These are phyloP conservation scores for Rhodotorula taiwanensis DNA, from an alignment of 768 basidiomycete species.

Conservation along the genomic window DNA sequence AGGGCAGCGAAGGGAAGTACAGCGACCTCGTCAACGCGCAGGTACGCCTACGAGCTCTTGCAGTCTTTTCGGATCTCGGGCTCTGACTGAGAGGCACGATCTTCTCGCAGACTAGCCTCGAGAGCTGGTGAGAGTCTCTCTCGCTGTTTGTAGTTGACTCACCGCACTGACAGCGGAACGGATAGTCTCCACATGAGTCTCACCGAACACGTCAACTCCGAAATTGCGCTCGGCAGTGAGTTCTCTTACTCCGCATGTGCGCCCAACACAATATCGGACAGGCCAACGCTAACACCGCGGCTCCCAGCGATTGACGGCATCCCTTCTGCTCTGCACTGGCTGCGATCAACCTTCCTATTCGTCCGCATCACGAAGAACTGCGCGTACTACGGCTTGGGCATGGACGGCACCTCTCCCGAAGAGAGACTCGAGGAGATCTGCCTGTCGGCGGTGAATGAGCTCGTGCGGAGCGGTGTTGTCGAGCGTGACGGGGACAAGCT, in stretches of 20 bases:
- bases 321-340: constrained; percentile 69
- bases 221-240: constrained; percentile 59
- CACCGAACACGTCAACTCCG: constrained; percentile 86
- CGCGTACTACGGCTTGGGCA: constrained; percentile 53
- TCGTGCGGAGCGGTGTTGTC: constrained; percentile 47
- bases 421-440: constrained; percentile 55
- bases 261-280: too few relatives aligned
- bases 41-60: neutral
- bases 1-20: constrained; percentile 65
- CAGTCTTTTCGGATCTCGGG: neutral
- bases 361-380: constrained; percentile 82
- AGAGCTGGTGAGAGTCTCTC: constrained; percentile 53
- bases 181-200: constrained; percentile 64
- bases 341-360: constrained; percentile 75
- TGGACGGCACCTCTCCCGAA: constrained; percentile 18
- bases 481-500: constrained; percentile 42
- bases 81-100: too few relatives aligned
- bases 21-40: constrained; percentile 50
- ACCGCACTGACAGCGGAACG: neutral
- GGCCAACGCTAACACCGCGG: too few relatives aligned
- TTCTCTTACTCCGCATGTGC: neutral
- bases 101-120: constrained; percentile 57
- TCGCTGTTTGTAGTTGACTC: too few relatives aligned
- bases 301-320: constrained; percentile 57
- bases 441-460: constrained; percentile 50